Evolutionary conservation across 1,284 basidiomycete species (phyloP).

Genomic region (Pulchroboletus neoregius): DNA sequence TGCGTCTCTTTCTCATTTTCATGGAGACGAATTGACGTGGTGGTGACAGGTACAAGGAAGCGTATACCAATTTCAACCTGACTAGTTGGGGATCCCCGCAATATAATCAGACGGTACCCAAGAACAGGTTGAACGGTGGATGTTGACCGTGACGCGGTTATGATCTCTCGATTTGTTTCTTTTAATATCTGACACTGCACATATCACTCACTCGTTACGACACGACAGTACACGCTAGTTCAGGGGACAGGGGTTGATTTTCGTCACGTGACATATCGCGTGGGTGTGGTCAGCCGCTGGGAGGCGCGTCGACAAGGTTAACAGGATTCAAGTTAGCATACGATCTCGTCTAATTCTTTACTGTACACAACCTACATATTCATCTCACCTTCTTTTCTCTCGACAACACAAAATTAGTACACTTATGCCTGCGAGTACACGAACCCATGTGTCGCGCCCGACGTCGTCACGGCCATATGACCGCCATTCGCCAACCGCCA

Average conservation of each 20-base stretch:
- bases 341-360: constrained; percentile 19
- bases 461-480: constrained; percentile 26
- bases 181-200: background rate
- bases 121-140: constrained; percentile 34
- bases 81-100: constrained; percentile 34
- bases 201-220: background rate
- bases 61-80: constrained; percentile 40
- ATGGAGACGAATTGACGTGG: background rate
- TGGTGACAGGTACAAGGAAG: constrained; percentile 33
- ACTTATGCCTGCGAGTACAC: constrained; percentile 26
- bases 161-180: constrained; percentile 8
- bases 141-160: constrained; percentile 23
- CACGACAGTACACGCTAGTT: background rate
- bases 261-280: constrained; percentile 29
- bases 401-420: background rate
- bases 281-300: constrained; percentile 27
- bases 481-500: constrained; percentile 16
- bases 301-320: constrained; percentile 10
- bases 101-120: constrained; percentile 38
- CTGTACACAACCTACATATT: constrained; percentile 31
- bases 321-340: constrained; percentile 10
- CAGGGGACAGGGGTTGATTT: constrained; percentile 27
- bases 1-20: constrained; percentile 19
- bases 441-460: constrained; percentile 11
- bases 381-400: constrained; percentile 14